A percentile compares a stretch with the other conserved stretches of the same genome.
phyloP scores from a whole-genome alignment of 1,284 basidiomycete genomes.

The Ustilago nuda region DNA sequence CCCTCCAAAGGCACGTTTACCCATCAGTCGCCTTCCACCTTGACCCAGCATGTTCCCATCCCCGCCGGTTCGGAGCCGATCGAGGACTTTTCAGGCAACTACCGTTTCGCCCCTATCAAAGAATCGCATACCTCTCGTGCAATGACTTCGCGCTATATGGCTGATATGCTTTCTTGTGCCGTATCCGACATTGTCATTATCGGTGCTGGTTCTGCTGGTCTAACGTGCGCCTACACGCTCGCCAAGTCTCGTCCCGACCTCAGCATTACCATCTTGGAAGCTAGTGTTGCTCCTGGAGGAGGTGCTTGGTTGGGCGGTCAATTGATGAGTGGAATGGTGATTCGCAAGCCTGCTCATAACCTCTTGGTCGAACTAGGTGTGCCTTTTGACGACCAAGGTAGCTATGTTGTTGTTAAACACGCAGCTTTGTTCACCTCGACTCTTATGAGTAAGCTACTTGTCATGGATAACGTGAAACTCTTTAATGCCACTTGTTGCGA shows the following conservation, averaged over 20 bases:
- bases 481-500: constrained; percentile 70
- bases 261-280: constrained; percentile 84
- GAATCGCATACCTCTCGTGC: constrained; percentile 64
- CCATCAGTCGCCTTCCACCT: constrained; percentile 13
- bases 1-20: constrained; percentile 39
- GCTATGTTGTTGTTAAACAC: constrained; percentile 71
- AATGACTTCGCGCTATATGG: constrained; percentile 64
- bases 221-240: constrained; percentile 79
- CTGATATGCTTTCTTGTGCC: constrained; percentile 69
- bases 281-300: constrained; percentile 80
- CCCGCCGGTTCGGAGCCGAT: constrained; percentile 59
- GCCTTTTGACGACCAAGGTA: constrained; percentile 83
- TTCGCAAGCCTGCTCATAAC: constrained; percentile 81
- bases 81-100: constrained; percentile 64
- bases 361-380: constrained; percentile 81
- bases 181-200: constrained; percentile 84
- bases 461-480: constrained; percentile 75
- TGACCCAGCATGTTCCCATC: constrained; percentile 56
- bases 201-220: constrained; percentile 82
- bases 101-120: constrained; percentile 65
- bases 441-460: constrained; percentile 79
- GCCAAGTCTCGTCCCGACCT: constrained; percentile 80
- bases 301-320: constrained; percentile 74
- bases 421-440: constrained; percentile 78
- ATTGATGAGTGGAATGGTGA: constrained; percentile 86